These are phyloP conservation scores for Friedmanniomyces simplex DNA, from an alignment of 495 filamentous ascomycete species.

Conservation along the genomic window DNA sequence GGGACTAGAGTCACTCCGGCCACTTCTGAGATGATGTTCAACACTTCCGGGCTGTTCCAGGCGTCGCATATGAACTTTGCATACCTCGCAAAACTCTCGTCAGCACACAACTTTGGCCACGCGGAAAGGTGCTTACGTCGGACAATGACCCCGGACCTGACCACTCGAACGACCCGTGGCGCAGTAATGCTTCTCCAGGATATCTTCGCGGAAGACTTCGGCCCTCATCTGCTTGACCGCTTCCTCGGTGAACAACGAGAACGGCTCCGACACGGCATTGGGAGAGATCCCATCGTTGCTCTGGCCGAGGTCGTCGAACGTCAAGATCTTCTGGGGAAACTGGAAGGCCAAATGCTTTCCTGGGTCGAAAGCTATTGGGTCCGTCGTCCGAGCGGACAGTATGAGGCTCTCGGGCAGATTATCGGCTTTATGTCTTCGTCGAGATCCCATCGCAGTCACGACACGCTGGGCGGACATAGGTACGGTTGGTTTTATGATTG, in stretches of 20 bases:
- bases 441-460: too few species aligned
- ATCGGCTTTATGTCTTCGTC: not conserved
- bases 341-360: not conserved
- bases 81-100: slow-evolving; percentile 4
- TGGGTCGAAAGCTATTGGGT: not conserved
- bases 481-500: too few species aligned
- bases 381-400: not conserved
- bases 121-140: slow-evolving; percentile 8
- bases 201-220: slow-evolving; percentile 15
- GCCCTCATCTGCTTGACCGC: slow-evolving; percentile 14
- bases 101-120: not conserved
- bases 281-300: slow-evolving; percentile 6
- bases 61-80: slow-evolving; percentile 16
- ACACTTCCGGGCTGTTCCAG: slow-evolving; percentile 11
- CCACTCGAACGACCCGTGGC: slow-evolving; percentile 1
- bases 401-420: slow-evolving; percentile 2
- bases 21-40: slow-evolving; percentile 12
- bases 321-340: not conserved
- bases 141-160: slow-evolving; percentile 13
- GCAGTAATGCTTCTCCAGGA: slow-evolving; percentile 6
- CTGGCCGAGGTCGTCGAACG: slow-evolving; percentile 4
- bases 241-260: slow-evolving; percentile 15
- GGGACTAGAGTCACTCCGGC: slow-evolving; percentile 18
- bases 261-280: slow-evolving; percentile 15
- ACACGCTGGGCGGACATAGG: too few species aligned